Base-by-base conservation (phyloP, 2,329 filamentous ascomycete genomes). In the Aspergillus melleus region DNA sequence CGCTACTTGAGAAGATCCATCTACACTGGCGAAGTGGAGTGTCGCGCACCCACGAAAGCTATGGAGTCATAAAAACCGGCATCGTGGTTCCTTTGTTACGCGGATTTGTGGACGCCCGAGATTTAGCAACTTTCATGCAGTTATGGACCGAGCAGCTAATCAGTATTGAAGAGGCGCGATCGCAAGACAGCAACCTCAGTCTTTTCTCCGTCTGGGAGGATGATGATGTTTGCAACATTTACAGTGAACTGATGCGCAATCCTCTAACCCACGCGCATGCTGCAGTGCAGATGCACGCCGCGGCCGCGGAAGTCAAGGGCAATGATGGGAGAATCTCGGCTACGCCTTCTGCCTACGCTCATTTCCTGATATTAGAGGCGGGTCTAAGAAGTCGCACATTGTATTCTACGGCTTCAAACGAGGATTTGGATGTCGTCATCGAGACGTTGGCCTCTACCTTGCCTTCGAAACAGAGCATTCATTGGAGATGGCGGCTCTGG, bases 191-290 rank as follows among this genome's bases (percentile, higher is more conserved):
- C 36, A 66, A 57, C 26, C 51, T 72, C 26, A 58, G 63, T 49
- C 47, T 58, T 5, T 74, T 74, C 58, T 75, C 75, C 6, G 70
- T 79, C 3, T 81, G 79, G 79, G 79, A 81, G 63, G 77, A 80
- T 58, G 76, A 80, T 54, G 76, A 78, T 60, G 39, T 81, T 14
- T 74, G 74, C 36, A 68, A 73, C 26, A 66, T 64, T 39, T 79
- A 75, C 65, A 67, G 71, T 29, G 70, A 74, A 16, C 52, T 75
- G 55, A 61, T 76, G 58, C 70, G 68, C 26, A 74, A 63, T 24
- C 70, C 72, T 8, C 66, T 76, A 22, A 71, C 70, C 10, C 65
- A 71, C 12, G 58, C 66, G 4, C 68, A 69, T 57, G 59, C 74
- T 47, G 63, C 64, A 57, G 67, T 64, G 20, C 75, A 74, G 47